Percentiles rank a stretch among this genome's conserved stretches.
Conservation (phyloP, 75 land plant genomes). For the Chamaecyparis obtusa region DNA sequence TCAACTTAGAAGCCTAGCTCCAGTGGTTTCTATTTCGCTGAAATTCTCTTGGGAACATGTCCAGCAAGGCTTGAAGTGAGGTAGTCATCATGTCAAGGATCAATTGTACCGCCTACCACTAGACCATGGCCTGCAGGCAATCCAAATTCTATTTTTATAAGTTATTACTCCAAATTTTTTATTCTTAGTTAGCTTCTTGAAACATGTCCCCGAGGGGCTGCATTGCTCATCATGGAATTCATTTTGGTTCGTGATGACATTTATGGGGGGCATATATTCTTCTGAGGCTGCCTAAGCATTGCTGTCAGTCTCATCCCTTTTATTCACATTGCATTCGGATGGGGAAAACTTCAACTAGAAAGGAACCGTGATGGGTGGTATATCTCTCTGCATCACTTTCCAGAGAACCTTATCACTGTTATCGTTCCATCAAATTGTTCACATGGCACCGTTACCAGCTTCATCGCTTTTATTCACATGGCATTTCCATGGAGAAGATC, state of each 20-base stretch:
- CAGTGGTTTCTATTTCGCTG: not conserved
- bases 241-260: not conserved
- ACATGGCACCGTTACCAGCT: not conserved
- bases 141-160: not conserved
- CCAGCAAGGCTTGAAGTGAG: not conserved
- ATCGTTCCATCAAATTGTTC: not conserved
- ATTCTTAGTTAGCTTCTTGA: not conserved
- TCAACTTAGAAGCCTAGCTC: not conserved
- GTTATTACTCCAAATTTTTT: not conserved
- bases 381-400: not conserved
- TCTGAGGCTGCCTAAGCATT: not conserved
- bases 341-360: not conserved
- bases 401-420: not conserved
- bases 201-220: not conserved
- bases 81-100: not conserved
- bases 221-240: not conserved
- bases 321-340: not conserved
- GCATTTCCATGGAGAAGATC: not conserved
- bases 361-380: not conserved
- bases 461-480: not conserved
- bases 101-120: not conserved
- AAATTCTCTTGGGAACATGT: not conserved
- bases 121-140: not conserved
- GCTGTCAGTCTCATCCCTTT: not conserved
- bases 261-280: not conserved